Conservation (phyloP, 306 rosid genomes). For the Crataegus laevigata region DNA sequence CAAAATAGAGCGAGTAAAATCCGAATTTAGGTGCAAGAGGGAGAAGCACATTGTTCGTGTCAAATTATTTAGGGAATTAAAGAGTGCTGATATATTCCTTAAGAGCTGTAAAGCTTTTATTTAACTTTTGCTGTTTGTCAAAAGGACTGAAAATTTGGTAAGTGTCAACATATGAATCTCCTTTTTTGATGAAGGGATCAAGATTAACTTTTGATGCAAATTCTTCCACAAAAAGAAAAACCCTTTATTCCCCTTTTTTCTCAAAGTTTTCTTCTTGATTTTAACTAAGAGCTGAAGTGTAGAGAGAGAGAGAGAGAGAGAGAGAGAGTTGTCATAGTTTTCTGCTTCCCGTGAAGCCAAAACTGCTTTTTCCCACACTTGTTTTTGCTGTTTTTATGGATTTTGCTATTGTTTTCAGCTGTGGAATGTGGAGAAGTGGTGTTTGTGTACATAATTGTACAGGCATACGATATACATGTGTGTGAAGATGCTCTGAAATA, state of each 20-base stretch:
- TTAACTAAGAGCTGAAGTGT: constrained; percentile 20
- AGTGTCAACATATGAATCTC: constrained; percentile 25
- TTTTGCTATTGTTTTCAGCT: not conserved
- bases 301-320: constrained; percentile 19
- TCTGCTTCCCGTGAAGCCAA: constrained; percentile 26
- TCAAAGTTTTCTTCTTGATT: not conserved
- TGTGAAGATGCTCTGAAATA: constrained; percentile 67
- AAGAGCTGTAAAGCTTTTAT: constrained; percentile 15
- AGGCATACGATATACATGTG: constrained; percentile 1
- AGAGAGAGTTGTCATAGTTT: constrained; percentile 36
- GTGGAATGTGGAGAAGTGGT: not conserved
- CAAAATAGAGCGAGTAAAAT: too few species aligned
- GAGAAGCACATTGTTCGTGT: not conserved
- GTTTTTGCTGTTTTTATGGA: constrained; percentile 13
- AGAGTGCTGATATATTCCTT: constrained; percentile 8
- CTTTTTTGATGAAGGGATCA: constrained; percentile 20
- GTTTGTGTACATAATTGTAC: not conserved
- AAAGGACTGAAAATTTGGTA: constrained; percentile 19
- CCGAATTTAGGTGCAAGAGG: too few species aligned
- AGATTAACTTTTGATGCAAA: constrained; percentile 38
- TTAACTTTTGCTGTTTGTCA: constrained; percentile 35
- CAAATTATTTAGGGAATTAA: not conserved
- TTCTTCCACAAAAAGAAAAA: constrained; percentile 13
- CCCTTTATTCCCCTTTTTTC: constrained; percentile 27
- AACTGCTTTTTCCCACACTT: not conserved